Percentiles rank a stretch among this genome's conserved stretches.
phyloP scores from a whole-genome alignment of 176 grass and related monocot species.

The Puya raimondii region DNA sequence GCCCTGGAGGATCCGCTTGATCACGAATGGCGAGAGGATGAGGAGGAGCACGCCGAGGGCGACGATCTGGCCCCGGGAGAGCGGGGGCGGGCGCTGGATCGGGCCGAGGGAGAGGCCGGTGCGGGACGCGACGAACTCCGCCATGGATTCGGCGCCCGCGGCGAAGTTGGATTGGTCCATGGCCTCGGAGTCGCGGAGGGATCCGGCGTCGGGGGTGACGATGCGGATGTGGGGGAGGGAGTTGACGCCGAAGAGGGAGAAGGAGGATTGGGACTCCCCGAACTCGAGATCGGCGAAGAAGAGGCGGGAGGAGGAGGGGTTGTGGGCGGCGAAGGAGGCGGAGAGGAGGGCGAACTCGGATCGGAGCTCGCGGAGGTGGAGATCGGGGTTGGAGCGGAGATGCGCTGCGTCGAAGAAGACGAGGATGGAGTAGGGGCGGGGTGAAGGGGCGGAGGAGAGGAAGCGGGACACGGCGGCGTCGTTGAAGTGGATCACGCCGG shows the following conservation, averaged over 20 bases:
- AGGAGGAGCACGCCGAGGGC: slow-evolving; percentile 42
- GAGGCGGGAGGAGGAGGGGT: slow-evolving; percentile 44
- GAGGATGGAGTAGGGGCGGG: slow-evolving; percentile 61
- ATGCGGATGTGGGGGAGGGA: slow-evolving; percentile 70
- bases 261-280: slow-evolving; percentile 74
- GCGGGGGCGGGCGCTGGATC: slow-evolving; percentile 60
- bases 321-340: slow-evolving; percentile 52
- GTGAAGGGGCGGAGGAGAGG: slow-evolving; percentile 39
- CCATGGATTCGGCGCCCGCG: slow-evolving; percentile 83
- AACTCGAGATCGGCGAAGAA: slow-evolving; percentile 98
- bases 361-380: slow-evolving; percentile 84
- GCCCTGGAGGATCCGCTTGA: slow-evolving; percentile 65
- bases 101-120: slow-evolving; percentile 71
- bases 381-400: slow-evolving; percentile 77
- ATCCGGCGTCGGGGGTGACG: slow-evolving; percentile 41
- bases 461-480: slow-evolving; percentile 69
- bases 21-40: slow-evolving; percentile 46
- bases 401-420: slow-evolving; percentile 90
- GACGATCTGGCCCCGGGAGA: slow-evolving; percentile 65
- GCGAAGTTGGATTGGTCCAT: slow-evolving; percentile 86
- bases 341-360: slow-evolving; percentile 72
- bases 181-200: slow-evolving; percentile 47
- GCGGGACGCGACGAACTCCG: slow-evolving; percentile 68
- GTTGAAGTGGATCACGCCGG: slow-evolving; percentile 74
- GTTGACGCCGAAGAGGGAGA: slow-evolving; percentile 73